These are phyloP conservation scores for Osmanthus fragrans DNA, from an alignment of 257 asterid species.

Conservation along the genomic window DNA sequence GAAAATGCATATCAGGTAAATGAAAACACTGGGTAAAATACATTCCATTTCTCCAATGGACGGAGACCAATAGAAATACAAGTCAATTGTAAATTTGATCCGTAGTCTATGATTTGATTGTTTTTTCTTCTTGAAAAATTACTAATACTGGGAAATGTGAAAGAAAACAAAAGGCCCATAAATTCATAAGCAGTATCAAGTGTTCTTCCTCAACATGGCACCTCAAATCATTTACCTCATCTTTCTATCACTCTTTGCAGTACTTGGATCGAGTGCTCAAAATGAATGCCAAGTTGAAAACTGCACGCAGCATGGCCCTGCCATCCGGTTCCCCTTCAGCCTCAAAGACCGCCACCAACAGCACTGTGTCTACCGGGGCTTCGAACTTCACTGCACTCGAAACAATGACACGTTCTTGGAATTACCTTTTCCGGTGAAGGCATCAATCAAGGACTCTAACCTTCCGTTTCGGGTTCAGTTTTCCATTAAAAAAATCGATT, in stretches of 20 bases:
- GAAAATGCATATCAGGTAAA: too few relatives aligned
- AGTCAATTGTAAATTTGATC: not conserved
- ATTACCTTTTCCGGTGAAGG: constrained; percentile 10
- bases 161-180: not conserved
- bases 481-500: not conserved
- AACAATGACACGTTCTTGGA: constrained; percentile 5
- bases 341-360: constrained; percentile 1
- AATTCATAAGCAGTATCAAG: not conserved
- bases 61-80: too few relatives aligned
- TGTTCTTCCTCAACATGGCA: not conserved
- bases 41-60: too few relatives aligned
- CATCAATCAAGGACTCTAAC: constrained; percentile 6
- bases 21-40: too few relatives aligned
- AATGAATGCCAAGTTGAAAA: not conserved
- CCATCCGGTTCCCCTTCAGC: constrained; percentile 15
- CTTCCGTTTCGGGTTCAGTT: constrained; percentile 6
- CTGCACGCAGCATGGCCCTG: constrained; percentile 7
- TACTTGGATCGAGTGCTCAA: not conserved
- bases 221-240: not conserved
- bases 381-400: constrained; percentile 7
- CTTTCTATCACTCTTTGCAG: not conserved
- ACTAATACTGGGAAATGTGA: not conserved
- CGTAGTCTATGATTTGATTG: not conserved
- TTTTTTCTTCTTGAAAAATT: too few relatives aligned
- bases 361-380: constrained; percentile 15